Evolutionary conservation across 345 rosid genomes (phyloP), one percentile per base, ranked within the genome.

Genomic region (Eucalyptus guilfoylei): DNA sequence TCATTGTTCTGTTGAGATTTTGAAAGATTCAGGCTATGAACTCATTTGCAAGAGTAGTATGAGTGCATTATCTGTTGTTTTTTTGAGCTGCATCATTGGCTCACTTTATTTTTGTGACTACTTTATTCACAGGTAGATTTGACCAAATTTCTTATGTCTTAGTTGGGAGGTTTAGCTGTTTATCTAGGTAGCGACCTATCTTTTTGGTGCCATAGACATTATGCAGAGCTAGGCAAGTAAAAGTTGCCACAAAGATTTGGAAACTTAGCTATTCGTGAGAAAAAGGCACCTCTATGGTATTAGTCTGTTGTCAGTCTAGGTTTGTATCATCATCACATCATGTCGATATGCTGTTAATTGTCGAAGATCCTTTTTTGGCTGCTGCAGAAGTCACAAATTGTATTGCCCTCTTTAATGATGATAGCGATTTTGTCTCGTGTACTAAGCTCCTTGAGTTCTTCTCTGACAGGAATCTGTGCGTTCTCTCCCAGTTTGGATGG

Each of bases 401-500:
- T 40, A 76, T 76, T 40, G 47, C 21, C 28, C 28, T 23, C 30
- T 76, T 76, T 6, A 76, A 11, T 76, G 85, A 76, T 40, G 8
- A 76, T 76, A 40, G 47, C 15, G 13, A 40, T 13, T 76, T 76
- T 76, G 83, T 7, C 83, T 76, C 1, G 13, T 40, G 83, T 40
- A 76, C 83, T 76, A 10, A 76, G 45, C 47, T 23, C 47, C 47
- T 76, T 76, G 24, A 76, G 83, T 40, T 76, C 83, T 76, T 76
- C 83, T 76, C 30, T 76, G 14, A 17, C 44, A 97, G 99, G 99
- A 88, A 94, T 97, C 69, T 94, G 95, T 93, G 99, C 96, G 83
- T 96, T 97, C 92, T 97, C 99, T 58, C 96, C 99, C 85, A 87
- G 92, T 93, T 91, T 89, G 90, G 98, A 96, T 86, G 97, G 95